A percentile compares a stretch with the other conserved stretches of the same genome.
Evolutionary conservation across 768 basidiomycete species (phyloP).

Genomic region (Dentipellis sp.): DNA sequence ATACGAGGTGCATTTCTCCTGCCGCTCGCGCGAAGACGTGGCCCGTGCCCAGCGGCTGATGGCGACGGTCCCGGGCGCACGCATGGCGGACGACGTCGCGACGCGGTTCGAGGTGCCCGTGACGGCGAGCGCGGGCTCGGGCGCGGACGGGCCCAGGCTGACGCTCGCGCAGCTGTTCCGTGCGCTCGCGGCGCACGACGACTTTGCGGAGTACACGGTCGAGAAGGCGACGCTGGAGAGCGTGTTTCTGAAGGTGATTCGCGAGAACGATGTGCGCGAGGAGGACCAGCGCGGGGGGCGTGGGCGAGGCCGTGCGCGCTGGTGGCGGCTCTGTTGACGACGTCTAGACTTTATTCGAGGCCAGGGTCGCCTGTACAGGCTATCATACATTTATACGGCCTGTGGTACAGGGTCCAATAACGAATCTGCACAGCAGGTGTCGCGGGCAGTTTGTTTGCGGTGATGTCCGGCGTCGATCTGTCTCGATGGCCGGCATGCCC

Average conservation of each 20-base stretch:
- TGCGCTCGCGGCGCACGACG: slow-evolving; percentile 38
- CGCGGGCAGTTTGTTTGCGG: too few relatives aligned
- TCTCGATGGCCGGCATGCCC: too few relatives aligned
- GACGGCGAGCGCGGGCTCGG: not conserved
- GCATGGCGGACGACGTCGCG: slow-evolving; percentile 64
- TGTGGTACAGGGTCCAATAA: too few relatives aligned
- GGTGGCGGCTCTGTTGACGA: slow-evolving; percentile 7
- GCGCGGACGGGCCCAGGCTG: slow-evolving; percentile 20
- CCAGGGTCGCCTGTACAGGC: too few relatives aligned
- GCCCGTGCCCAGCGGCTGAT: slow-evolving; percentile 49
- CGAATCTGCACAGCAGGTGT: too few relatives aligned
- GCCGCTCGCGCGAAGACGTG: slow-evolving; percentile 53
- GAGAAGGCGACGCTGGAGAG: slow-evolving; percentile 65
- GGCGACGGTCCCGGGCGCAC: slow-evolving; percentile 51
- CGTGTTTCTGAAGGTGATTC: slow-evolving; percentile 62
- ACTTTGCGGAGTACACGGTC: slow-evolving; percentile 60
- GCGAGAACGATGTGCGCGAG: slow-evolving; percentile 50
- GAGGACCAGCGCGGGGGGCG: slow-evolving; percentile 22
- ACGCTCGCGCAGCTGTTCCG: slow-evolving; percentile 54
- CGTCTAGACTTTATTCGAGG: not conserved
- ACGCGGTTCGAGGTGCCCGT: slow-evolving; percentile 71
- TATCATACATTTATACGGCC: too few relatives aligned
- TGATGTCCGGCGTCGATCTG: too few relatives aligned
- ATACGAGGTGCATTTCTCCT: slow-evolving; percentile 72
- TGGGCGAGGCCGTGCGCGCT: slow-evolving; percentile 2